These are phyloP conservation scores for Boletus sp. DNA, from an alignment of 1,284 basidiomycete species.

Conservation along the genomic window DNA sequence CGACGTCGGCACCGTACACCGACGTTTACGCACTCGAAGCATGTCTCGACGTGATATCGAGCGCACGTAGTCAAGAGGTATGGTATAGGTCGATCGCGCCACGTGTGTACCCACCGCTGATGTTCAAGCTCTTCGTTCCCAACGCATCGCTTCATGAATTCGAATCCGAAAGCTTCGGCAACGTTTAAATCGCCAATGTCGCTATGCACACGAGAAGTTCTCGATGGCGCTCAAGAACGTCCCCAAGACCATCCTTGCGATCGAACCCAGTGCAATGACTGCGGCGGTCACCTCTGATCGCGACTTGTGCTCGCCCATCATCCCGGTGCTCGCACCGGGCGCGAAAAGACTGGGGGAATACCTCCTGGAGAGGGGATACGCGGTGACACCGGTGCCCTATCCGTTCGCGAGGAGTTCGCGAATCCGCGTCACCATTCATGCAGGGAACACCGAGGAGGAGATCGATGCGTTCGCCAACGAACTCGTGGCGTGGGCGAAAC, in stretches of 20 bases:
- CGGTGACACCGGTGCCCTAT: conserved; percentile 9
- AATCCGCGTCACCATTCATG: conserved; percentile 18
- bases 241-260: conserved; percentile 11
- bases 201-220: conserved; percentile 16
- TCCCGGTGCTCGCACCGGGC: conserved; percentile 17
- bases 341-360: conserved; percentile 10
- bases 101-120: neutral
- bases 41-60: conserved; percentile 18
- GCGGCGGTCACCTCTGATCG: neutral
- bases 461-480: conserved; percentile 12
- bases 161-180: conserved; percentile 18
- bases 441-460: conserved; percentile 19
- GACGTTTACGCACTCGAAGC: conserved; percentile 43
- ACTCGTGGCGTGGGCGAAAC: conserved; percentile 14
- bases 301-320: conserved; percentile 18
- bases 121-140: neutral
- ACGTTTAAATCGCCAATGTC: conserved; percentile 2
- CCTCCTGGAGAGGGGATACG: conserved; percentile 14
- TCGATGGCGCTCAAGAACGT: conserved; percentile 7
- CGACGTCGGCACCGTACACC: conserved; percentile 46
- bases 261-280: neutral
- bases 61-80: conserved; percentile 21
- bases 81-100: neutral
- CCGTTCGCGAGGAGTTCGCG: conserved; percentile 6
- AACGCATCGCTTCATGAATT: neutral